Percentiles rank a stretch among this genome's conserved stretches.
phyloP scores from a whole-genome alignment of 2,329 filamentous ascomycete species.

The Thelonectria discophora region DNA sequence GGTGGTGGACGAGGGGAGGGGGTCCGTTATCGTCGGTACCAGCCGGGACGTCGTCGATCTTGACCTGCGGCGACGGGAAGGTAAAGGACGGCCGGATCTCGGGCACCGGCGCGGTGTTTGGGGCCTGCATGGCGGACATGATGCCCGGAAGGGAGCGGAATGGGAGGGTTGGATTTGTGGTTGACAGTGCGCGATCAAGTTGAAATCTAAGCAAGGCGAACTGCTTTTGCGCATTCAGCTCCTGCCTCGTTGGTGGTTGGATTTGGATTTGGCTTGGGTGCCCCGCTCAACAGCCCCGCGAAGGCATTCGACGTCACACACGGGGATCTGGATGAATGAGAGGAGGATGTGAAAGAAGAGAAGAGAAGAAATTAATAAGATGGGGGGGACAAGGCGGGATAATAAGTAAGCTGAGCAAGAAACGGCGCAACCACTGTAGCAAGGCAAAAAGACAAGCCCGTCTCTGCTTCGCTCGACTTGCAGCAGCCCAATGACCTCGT shows the following conservation, averaged over 20 bases:
- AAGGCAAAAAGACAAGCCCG: no score
- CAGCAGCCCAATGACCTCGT: neutral
- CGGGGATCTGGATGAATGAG: neutral
- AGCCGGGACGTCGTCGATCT: conserved; percentile 43
- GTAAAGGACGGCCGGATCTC: conserved; percentile 36
- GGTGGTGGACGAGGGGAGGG: conserved; percentile 48
- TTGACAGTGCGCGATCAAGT: neutral
- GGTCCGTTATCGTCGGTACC: conserved; percentile 38
- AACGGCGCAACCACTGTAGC: neutral
- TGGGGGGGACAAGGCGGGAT: neutral
- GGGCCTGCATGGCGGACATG: conserved; percentile 35
- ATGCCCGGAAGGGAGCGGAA: neutral
- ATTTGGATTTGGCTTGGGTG: conserved; percentile 13
- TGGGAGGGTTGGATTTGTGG: neutral
- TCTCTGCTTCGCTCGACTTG: no score
- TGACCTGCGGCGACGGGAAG: conserved; percentile 45
- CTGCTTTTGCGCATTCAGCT: neutral
- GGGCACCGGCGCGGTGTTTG: conserved; percentile 26
- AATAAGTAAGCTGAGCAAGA: no score
- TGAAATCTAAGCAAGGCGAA: neutral
- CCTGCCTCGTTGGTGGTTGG: neutral
- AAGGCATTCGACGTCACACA: conserved; percentile 11
- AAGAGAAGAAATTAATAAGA: neutral
- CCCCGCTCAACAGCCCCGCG: conserved; percentile 37
- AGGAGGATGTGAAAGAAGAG: neutral